These are phyloP conservation scores for Capniomyces stellatus DNA, from an alignment of 371 early-diverging fungal species.

Conservation along the genomic window DNA sequence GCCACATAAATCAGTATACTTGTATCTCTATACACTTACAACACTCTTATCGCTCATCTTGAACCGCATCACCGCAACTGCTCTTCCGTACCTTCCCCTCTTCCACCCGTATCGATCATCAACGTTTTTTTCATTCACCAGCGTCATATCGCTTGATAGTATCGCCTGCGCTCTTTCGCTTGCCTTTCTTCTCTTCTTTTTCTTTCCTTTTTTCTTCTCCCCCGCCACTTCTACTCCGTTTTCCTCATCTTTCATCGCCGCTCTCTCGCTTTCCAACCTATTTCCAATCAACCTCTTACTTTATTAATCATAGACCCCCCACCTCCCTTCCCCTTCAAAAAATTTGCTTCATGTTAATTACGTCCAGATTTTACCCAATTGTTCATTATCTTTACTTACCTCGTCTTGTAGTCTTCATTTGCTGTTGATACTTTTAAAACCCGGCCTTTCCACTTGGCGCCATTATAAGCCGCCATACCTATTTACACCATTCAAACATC, in stretches of 20 bases:
- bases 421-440: slow-evolving; percentile 58
- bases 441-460: slow-evolving; percentile 76
- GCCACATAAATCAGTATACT: no score
- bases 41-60: slow-evolving; percentile 30
- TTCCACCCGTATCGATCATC: slow-evolving; percentile 49
- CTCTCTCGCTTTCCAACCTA: no score
- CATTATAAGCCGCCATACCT: slow-evolving; percentile 38
- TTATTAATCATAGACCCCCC: no score
- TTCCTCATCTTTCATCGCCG: slow-evolving; percentile 14
- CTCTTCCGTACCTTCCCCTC: slow-evolving; percentile 54
- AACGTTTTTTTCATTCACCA: slow-evolving; percentile 50
- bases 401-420: slow-evolving; percentile 43
- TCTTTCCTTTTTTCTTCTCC: not conserved
- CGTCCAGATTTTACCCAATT: slow-evolving; percentile 17
- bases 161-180: slow-evolving; percentile 3
- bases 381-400: slow-evolving; percentile 18
- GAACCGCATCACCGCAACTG: slow-evolving; percentile 49
- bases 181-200: slow-evolving; percentile 14
- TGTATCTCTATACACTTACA: slow-evolving; percentile 7
- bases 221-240: slow-evolving; percentile 2
- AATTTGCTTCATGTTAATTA: slow-evolving; percentile 9
- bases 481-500: no score
- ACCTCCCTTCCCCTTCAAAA: slow-evolving; percentile 10
- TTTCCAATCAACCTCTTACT: no score
- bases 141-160: slow-evolving; percentile 43